Evolutionary conservation across 2,329 filamentous ascomycete genomes (phyloP).

Genomic region (Botrytis byssoidea): DNA sequence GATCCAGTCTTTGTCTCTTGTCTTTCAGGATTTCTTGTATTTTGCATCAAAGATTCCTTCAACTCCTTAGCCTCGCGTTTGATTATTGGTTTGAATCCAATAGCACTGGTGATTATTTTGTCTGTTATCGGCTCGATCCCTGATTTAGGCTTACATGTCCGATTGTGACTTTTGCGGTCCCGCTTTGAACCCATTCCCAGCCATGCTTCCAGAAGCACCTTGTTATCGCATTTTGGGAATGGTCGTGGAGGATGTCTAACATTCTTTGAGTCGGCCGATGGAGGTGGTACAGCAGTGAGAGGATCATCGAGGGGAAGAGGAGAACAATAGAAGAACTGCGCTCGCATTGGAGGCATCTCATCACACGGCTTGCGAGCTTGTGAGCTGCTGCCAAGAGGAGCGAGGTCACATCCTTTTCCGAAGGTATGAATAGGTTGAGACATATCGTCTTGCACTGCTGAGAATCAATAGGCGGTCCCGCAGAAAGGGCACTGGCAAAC

Average conservation of each 20-base stretch:
- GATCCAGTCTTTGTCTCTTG: not conserved
- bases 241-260: constrained; percentile 66
- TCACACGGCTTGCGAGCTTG: constrained; percentile 32
- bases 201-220: constrained; percentile 78
- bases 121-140: constrained; percentile 2
- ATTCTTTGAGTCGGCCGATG: constrained; percentile 50
- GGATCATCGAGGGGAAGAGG: constrained; percentile 83
- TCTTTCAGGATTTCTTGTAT: not conserved
- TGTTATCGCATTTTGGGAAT: constrained; percentile 77
- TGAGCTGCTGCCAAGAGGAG: constrained; percentile 18
- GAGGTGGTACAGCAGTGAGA: constrained; percentile 62
- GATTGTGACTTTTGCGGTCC: constrained; percentile 49
- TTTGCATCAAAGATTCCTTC: not conserved
- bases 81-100: not conserved
- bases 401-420: constrained; percentile 36
- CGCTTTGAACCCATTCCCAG: constrained; percentile 53
- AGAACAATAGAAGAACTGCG: constrained; percentile 85
- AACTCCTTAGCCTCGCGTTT: not conserved
- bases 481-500: not conserved
- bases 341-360: constrained; percentile 58
- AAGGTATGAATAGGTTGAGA: constrained; percentile 37
- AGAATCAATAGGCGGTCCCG: not conserved
- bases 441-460: constrained; percentile 31
- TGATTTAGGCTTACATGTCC: constrained; percentile 26
- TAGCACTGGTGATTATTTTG: not conserved